Base-by-base conservation (phyloP, 805 yeast species). In the Ogataea angusta region DNA sequence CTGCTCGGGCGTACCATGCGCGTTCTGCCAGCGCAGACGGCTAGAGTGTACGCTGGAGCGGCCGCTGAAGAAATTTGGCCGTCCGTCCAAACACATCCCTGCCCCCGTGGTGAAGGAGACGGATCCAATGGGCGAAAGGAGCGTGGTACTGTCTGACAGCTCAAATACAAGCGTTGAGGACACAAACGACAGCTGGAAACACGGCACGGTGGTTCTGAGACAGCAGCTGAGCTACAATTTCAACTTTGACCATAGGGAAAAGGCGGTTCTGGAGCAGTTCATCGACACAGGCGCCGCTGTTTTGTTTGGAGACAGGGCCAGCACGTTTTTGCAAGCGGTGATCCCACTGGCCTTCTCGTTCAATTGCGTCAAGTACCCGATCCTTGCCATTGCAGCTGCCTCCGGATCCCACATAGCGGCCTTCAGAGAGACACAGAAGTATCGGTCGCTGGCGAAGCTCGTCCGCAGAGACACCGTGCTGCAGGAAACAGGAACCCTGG, bases 21-120 rank as follows among this genome's bases (percentile, higher is more conserved):
- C 15, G n/a, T 19, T 28, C 21, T 40, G 43, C 17, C 31, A 29
- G 16, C 36, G 31, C 3, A 17, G 30, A 17, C 19, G 31, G 13
- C n/a, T 30, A 4, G 23, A 24, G 17, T 40, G 43, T 10, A 34
- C 38, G 14, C 34, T 40, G 12, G 6, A 23, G 7, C 34, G 43
- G 12, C 43, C 43, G 17, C 21, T 34, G 23, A 40, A 34, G 30
- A 40, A 40, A 18, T 40, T 34, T 13, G 43, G 43, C 22, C 34
- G 43, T 12, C 43, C 43, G 6, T 13, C 35, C 5, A 40, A 40
- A 23, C 21, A 27, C 10, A 23, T 32, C 22, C 32, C 41, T 17
- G 23, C 28, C n/a, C 22, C n/a, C 9, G 8, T 23, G 29, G 7
- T 15, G 28, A 22, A 19, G 6, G 28, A 33, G 8, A 18, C 19